These are phyloP conservation scores for Fomitopsis betulina DNA, from an alignment of 1,284 basidiomycete species.

Conservation along the genomic window DNA sequence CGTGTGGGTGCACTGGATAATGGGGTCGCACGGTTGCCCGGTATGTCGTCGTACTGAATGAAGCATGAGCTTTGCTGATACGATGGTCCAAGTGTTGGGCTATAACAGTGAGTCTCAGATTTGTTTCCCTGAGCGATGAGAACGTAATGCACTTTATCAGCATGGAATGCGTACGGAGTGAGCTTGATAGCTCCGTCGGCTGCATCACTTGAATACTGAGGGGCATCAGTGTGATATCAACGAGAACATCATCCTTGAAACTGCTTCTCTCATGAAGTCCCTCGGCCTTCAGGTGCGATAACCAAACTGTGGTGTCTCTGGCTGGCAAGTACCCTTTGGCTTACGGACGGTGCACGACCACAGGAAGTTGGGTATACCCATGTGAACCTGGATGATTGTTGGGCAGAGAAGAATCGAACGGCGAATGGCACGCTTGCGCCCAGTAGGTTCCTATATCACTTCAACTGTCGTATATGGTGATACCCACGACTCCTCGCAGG, in stretches of 20 bases:
- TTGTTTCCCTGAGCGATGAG: not conserved
- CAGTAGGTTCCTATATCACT: constrained; percentile 15
- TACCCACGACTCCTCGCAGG: constrained; percentile 13
- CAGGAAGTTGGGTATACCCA: constrained; percentile 31
- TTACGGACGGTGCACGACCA: not conserved
- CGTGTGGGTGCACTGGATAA: constrained; percentile 7
- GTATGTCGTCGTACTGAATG: constrained; percentile 7
- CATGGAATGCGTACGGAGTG: constrained; percentile 31
- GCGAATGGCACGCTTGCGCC: constrained; percentile 24
- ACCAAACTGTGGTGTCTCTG: not conserved
- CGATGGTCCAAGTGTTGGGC: constrained; percentile 20
- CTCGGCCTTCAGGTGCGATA: constrained; percentile 28
- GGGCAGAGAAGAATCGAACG: constrained; percentile 28
- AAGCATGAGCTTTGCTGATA: not conserved
- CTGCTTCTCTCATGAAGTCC: constrained; percentile 29
- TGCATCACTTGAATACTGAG: constrained; percentile 11
- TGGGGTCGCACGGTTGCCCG: constrained; percentile 19
- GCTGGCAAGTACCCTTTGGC: too few species aligned
- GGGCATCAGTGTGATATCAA: constrained; percentile 30
- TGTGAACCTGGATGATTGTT: constrained; percentile 36
- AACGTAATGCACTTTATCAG: constrained; percentile 12
- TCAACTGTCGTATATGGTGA: not conserved
- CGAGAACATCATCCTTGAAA: constrained; percentile 27
- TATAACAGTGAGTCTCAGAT: constrained; percentile 26
- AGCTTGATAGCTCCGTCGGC: not conserved